Base-by-base conservation (phyloP, 2,329 filamentous ascomycete genomes). In the Epichloe gansuensis region DNA sequence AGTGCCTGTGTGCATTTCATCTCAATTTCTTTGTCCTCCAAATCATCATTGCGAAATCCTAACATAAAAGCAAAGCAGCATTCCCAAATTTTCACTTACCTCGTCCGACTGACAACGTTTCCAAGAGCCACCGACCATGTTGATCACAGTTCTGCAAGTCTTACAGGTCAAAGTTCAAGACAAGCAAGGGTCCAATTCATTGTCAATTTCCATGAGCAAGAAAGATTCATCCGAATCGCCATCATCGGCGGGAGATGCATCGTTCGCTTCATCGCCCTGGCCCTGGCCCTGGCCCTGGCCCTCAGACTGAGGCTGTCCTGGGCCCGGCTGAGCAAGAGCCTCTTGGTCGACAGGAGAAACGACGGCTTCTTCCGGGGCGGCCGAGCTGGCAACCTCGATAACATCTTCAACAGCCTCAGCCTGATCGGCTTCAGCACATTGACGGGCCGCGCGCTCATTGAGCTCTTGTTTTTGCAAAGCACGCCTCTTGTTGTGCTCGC, bases 361-460 rank as follows among this genome's bases (percentile, higher is more conserved):
- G 7, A 6, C 13, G 11, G 9, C 34, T 9, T 39, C 21, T 11
- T 39, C 41, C 1, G 9, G 21, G 13, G 35, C 3, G 17, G 23
- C 34, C 13, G 15, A n/a, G 47, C 4, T 39, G 38, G 15, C n/a
- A 21, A 17, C 38, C 27, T 8, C 38, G 2, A 42, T 3, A 9
- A n/a, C 7, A 31, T 34, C n/a, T 11, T 49, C 39, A 17, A 38
- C 6, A 4, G n/a, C 12, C 15, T 39, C 17, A 6, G 40, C 35
- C 21, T 17, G 46, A 41, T 39, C 41, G 5, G 50, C 49, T 9
- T 45, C 42, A 11, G 50, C 31, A 25, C 47, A 47, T 38, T 52
- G 50, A 12, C 44, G 53, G 27, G 51, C 47, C 13, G 48, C 42
- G 4, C 44, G 53, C 40, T 50, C 47, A 17, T 54, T 54, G 34